Evolutionary conservation across 441 rosid species (phyloP).

Genomic region (Rhodomyrtus psidioides): DNA sequence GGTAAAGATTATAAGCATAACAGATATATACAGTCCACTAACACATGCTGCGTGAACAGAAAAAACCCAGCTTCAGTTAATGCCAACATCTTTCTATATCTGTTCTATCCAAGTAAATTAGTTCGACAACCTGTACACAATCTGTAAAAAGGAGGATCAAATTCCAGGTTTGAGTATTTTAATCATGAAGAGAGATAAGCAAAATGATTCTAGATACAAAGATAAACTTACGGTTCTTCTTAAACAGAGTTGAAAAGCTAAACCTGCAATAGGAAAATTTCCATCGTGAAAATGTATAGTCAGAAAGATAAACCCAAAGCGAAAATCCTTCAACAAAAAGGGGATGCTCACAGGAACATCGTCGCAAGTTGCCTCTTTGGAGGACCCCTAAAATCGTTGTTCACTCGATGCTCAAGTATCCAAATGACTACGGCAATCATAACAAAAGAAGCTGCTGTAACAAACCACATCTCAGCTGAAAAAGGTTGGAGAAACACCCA

Average conservation of each 20-base stretch:
- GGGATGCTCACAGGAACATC: slow-evolving; percentile 43
- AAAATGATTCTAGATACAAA: background rate
- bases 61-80: background rate
- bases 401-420: slow-evolving; percentile 79
- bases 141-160: background rate
- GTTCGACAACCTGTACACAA: background rate
- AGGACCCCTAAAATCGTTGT: slow-evolving; percentile 74
- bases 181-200: background rate
- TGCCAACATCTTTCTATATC: background rate
- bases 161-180: background rate
- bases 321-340: background rate
- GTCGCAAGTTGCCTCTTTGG: slow-evolving; percentile 55
- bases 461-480: slow-evolving; percentile 54
- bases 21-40: background rate
- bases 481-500: slow-evolving; percentile 81
- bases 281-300: background rate
- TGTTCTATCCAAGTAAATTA: background rate
- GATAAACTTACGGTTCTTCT: slow-evolving; percentile 50
- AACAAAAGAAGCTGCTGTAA: slow-evolving; percentile 53
- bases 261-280: slow-evolving; percentile 42
- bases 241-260: slow-evolving; percentile 78
- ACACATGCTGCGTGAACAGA: background rate
- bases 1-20: background rate
- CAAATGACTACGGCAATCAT: slow-evolving; percentile 66
- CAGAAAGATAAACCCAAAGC: background rate